Conservation (phyloP, 2,329 filamentous ascomycete genomes). For the Neofusicoccum kwambonambiense region DNA sequence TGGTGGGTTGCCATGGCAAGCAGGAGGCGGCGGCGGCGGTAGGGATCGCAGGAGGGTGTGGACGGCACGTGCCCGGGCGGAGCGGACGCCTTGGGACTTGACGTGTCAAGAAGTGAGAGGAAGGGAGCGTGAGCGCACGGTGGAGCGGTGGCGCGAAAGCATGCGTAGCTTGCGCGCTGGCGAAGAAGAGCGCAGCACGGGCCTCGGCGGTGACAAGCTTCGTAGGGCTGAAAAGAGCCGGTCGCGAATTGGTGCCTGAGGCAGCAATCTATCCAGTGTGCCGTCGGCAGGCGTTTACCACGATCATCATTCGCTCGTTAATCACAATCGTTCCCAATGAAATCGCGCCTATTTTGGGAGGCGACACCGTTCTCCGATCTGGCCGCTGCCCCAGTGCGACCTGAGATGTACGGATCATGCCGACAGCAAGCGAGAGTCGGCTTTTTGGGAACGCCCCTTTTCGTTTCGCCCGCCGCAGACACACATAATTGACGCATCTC, state of each 20-base stretch:
- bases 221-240: conserved; percentile 2
- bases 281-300: neutral
- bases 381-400: neutral
- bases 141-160: neutral
- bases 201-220: neutral
- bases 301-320: neutral
- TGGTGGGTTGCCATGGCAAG: conserved; percentile 56
- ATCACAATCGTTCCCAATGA: neutral
- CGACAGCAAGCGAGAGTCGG: neutral
- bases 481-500: neutral
- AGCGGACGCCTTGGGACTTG: neutral
- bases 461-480: neutral
- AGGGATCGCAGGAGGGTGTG: neutral
- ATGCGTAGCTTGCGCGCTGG: neutral
- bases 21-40: neutral
- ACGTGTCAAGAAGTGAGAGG: neutral
- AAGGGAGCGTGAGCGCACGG: neutral
- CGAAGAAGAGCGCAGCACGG: conserved; percentile 12
- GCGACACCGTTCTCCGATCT: neutral
- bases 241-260: neutral
- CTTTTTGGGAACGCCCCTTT: neutral
- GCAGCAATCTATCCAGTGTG: neutral
- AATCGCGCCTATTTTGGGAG: neutral
- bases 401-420: neutral
- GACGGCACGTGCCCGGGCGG: neutral